These are phyloP conservation scores for Alloteropsis semialata DNA, from an alignment of 176 grass and related monocot species.

Conservation along the genomic window DNA sequence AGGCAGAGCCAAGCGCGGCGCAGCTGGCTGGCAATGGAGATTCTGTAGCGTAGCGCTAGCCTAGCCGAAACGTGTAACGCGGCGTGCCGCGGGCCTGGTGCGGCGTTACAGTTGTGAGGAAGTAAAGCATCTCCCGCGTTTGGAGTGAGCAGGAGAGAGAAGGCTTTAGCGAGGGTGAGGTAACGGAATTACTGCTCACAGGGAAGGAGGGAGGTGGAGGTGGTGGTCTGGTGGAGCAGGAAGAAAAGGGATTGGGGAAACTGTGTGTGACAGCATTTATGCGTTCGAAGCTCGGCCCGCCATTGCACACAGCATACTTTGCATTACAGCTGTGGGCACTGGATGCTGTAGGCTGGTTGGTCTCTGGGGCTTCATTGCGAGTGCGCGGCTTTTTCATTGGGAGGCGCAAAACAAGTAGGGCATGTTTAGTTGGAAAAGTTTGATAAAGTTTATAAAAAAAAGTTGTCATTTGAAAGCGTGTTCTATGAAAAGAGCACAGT, in stretches of 20 bases:
- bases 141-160: not conserved
- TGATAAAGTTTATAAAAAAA: too few relatives aligned
- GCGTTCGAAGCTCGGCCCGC: not conserved
- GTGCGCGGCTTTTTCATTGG: constrained; percentile 21
- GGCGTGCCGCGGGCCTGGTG: not conserved
- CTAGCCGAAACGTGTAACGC: not conserved
- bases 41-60: not conserved
- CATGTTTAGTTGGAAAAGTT: too few relatives aligned
- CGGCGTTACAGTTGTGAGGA: constrained; percentile 1
- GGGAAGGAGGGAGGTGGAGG: not conserved
- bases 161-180: not conserved
- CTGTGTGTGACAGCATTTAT: constrained; percentile 26
- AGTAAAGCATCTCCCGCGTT: constrained; percentile 24
- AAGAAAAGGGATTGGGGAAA: not conserved
- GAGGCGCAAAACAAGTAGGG: not conserved
- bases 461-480: too few relatives aligned
- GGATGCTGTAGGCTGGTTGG: not conserved
- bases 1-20: not conserved
- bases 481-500: too few relatives aligned
- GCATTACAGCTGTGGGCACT: not conserved
- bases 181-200: not conserved
- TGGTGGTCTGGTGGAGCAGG: not conserved
- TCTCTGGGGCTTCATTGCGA: not conserved
- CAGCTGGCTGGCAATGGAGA: constrained; percentile 37
- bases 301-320: too few relatives aligned